These are phyloP conservation scores for Neurospora sp. DNA, from an alignment of 495 filamentous ascomycete genomes.

Conservation along the genomic window DNA sequence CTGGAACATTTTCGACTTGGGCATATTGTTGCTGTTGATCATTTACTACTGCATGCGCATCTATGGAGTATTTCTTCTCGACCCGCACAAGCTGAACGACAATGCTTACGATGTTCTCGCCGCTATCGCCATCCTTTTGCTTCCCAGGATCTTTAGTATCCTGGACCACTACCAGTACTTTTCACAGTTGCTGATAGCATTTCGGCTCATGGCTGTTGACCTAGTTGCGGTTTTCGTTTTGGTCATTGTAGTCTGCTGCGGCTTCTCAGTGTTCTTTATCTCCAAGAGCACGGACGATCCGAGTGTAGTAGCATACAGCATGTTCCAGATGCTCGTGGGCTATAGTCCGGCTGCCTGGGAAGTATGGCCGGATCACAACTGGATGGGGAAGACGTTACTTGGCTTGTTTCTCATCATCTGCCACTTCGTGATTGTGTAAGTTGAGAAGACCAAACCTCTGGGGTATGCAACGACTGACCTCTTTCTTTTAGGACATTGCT, in stretches of 20 bases:
- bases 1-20: slow-evolving; percentile 91
- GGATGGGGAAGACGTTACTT: slow-evolving; percentile 63
- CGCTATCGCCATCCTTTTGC: slow-evolving; percentile 76
- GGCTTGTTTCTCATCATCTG: slow-evolving; percentile 82
- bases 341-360: slow-evolving; percentile 49
- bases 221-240: slow-evolving; percentile 73
- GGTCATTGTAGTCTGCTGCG: slow-evolving; percentile 76
- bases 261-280: slow-evolving; percentile 90
- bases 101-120: slow-evolving; percentile 88
- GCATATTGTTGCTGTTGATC: slow-evolving; percentile 75
- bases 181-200: slow-evolving; percentile 85
- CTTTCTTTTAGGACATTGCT: slow-evolving; percentile 53
- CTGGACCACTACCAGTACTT: slow-evolving; percentile 93
- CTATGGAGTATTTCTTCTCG: slow-evolving; percentile 71
- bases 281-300: slow-evolving; percentile 56
- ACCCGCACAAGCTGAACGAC: slow-evolving; percentile 55
- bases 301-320: slow-evolving; percentile 60
- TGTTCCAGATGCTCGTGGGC: slow-evolving; percentile 93
- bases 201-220: slow-evolving; percentile 85
- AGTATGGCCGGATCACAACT: slow-evolving; percentile 68
- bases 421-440: slow-evolving; percentile 80
- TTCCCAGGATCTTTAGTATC: slow-evolving; percentile 82
- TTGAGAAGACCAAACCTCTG: neutral
- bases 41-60: slow-evolving; percentile 82
- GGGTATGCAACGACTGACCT: neutral